Base-by-base conservation (phyloP, 1,284 basidiomycete species). In the Ceratobasidium sp. region DNA sequence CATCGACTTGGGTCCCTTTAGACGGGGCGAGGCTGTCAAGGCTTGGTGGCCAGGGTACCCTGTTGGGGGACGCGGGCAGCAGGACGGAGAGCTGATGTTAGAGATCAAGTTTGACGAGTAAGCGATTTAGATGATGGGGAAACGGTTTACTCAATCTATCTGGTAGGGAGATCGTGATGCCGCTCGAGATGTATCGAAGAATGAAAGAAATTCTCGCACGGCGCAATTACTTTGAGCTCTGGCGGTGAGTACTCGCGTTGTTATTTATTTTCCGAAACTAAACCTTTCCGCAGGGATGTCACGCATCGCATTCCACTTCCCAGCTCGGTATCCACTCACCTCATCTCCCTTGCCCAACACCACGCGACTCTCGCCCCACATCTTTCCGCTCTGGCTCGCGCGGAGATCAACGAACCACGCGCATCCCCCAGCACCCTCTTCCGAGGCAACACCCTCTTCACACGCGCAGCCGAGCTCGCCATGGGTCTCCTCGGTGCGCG, bases 41-140 rank as follows among this genome's bases (percentile, higher is more conserved):
- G 92, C 92, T 9, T 94, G 92, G 92, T 94, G 90, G 81, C 90
- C 92, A n/a, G 87, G 93, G 19, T 81, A 91, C 71, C 84, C 87
- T 58, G 81, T 83, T 46, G 85, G 83, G 63, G 61, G 48, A 13
- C 58, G 65, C 6, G 71, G 73, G n/a, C 13, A 41, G 19, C 64
- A 56, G 79, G 85, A 88, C 5, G 93, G 93, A 41, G 92, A 94
- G 77, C 82, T 95, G 65, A 86, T 88, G 66, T 81, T 95, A 79
- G 90, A 89, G 78, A 81, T 94, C 64, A 84, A 86, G 75, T 88
- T 94, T 9, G 88, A 92, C 74, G 93, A 95, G 90, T 93, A 79
- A 81, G 90, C 88, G 16, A 77, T 11, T 34, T 16, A 37, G 16
- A 29, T 41, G 49, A 48, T 46, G 43, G 29, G 31, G 24, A 27